These are phyloP conservation scores for Scedosporium apiospermum DNA, from an alignment of 2,329 filamentous ascomycete genomes.

Conservation along the genomic window DNA sequence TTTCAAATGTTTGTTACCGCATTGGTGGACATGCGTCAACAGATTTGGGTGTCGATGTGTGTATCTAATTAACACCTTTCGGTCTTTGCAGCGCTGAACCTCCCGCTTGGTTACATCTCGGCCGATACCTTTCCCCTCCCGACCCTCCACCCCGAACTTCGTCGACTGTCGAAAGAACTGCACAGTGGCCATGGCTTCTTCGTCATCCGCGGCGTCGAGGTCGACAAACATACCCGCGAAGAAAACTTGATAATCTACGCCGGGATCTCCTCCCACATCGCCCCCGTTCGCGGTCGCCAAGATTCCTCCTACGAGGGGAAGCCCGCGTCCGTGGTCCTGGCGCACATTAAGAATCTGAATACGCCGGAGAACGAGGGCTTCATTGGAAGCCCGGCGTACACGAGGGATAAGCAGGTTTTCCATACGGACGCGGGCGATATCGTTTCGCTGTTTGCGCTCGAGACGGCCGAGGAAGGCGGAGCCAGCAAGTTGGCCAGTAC, in stretches of 20 bases:
- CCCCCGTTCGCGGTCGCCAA: slow-evolving; percentile 40
- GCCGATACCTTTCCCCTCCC: slow-evolving; percentile 45
- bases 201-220: slow-evolving; percentile 48
- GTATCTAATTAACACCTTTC: background rate
- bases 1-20: slow-evolving; percentile 7
- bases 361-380: background rate
- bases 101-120: slow-evolving; percentile 31
- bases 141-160: slow-evolving; percentile 34
- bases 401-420: slow-evolving; percentile 38
- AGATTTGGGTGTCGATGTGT: background rate
- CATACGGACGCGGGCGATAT: slow-evolving; percentile 49
- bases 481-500: slow-evolving; percentile 43
- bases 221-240: slow-evolving; percentile 40
- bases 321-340: slow-evolving; percentile 40
- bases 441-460: slow-evolving; percentile 42
- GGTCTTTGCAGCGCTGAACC: slow-evolving; percentile 19
- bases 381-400: slow-evolving; percentile 10
- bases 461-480: slow-evolving; percentile 39
- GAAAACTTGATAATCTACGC: slow-evolving; percentile 52
- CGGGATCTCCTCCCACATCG: slow-evolving; percentile 50
- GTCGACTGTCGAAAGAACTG: slow-evolving; percentile 34
- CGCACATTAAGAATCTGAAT: slow-evolving; percentile 53
- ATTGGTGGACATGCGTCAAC: background rate
- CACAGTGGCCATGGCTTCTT: slow-evolving; percentile 52
- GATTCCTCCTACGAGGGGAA: slow-evolving; percentile 38